Base-by-base conservation (phyloP, 2,329 filamentous ascomycete species). In the Mariannaea elegans region DNA sequence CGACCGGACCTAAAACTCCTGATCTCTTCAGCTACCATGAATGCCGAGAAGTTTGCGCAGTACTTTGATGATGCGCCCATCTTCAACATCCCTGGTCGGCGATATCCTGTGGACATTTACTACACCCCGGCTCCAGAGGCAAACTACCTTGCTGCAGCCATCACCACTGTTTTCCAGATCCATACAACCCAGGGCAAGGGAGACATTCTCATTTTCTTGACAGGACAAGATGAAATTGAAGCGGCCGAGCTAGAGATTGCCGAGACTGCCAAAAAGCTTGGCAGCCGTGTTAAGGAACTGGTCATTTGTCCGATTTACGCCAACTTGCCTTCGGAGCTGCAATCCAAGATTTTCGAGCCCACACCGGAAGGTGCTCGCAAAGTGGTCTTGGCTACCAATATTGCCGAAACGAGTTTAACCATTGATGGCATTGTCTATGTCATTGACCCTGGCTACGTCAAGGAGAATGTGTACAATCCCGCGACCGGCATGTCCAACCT, bases 391-490 rank as follows among this genome's bases (percentile, higher is more conserved):
- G 93, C 94, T 0, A 98, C 95, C 2, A 99, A 99, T 73, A 98
- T 99, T 75, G 95, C 95, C 2, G 95, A 99, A 76, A 99, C 95
- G 0, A 93, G 89, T 81, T 79, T 99, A 71, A 99, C 95, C 0
- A 97, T 99, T 58, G 94, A 98, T 73, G 94, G 94, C 14, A 97
- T 98, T 60, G 91, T 94, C 8, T 97, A 96, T 73, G 95, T 98
- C 32, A 97, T 98, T 60, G 95, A 99, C 68, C 92, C 92, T 0
- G 95, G 95, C 1, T 97, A 96, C 65, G 93, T 95, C 63, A 99
- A 99, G 75, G 93, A 98, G 73, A 97, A 97, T 67, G 86, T 94
- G 1, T 98, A 94, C 79, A 97, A 97, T 63, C 90, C 94, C 0
- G 87, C 90, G 1, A 97, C 92, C 0, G 94, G 94, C 55, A 97